Percentiles rank a stretch among this genome's conserved stretches.
These are phyloP conservation scores for Neurospora intermedia DNA, from an alignment of 495 filamentous ascomycete species.

Conservation along the genomic window DNA sequence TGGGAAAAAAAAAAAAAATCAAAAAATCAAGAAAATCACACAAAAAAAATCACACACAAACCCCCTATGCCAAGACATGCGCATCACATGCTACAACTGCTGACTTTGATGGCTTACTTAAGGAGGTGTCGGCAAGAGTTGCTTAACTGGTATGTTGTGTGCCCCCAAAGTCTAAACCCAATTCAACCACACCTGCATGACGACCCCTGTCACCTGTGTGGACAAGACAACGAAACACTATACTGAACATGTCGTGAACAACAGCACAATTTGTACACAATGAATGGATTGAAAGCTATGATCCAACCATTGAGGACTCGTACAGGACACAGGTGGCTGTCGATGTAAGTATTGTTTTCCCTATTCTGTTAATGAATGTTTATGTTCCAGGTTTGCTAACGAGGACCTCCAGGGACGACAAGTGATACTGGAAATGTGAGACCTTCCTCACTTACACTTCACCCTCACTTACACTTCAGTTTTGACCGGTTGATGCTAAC, in stretches of 20 bases:
- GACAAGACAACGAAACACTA: not conserved
- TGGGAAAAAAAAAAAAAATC: not conserved
- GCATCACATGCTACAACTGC: constrained; percentile 22
- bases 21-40: not conserved
- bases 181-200: constrained; percentile 7
- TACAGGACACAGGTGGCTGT: constrained; percentile 91
- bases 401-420: constrained; percentile 61
- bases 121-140: constrained; percentile 98
- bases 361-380: no score
- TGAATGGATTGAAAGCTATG: constrained; percentile 98
- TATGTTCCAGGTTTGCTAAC: not conserved
- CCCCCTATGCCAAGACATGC: constrained; percentile 5
- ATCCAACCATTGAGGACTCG: constrained; percentile 95
- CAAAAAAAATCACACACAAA: not conserved
- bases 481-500: constrained; percentile 4
- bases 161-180: constrained; percentile 2
- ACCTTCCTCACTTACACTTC: not conserved
- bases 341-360: constrained; percentile 53
- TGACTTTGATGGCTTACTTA: constrained; percentile 19
- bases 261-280: constrained; percentile 98
- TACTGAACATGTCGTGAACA: constrained; percentile 11
- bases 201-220: constrained; percentile 1
- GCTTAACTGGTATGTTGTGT: constrained; percentile 72
- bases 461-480: not conserved
- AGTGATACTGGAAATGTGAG: constrained; percentile 92